Evolutionary conservation across 2,329 filamentous ascomycete genomes (phyloP).

Genomic region (Plectosphaerella cucumerina): DNA sequence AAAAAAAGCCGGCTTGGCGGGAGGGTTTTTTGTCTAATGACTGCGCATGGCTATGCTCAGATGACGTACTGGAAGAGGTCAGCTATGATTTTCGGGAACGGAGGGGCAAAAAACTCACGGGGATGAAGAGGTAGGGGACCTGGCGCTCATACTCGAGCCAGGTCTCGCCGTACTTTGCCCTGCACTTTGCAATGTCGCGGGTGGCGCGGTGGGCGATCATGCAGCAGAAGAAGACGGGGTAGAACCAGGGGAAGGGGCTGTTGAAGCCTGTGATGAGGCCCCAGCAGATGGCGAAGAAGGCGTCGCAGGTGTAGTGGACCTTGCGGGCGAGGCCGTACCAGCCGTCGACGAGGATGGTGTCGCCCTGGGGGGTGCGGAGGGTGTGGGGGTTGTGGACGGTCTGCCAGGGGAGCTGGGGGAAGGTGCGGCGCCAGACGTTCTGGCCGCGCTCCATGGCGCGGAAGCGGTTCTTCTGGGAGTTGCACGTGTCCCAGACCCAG

Average conservation of each 20-base stretch:
- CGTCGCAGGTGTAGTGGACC: slow-evolving; percentile 71
- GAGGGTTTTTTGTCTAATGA: neutral
- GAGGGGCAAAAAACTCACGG: slow-evolving; percentile 16
- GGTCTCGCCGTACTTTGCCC: slow-evolving; percentile 73
- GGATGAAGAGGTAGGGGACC: slow-evolving; percentile 79
- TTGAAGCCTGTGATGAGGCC: slow-evolving; percentile 76
- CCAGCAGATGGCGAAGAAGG: slow-evolving; percentile 75
- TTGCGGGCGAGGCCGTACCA: slow-evolving; percentile 57
- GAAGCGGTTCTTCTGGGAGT: slow-evolving; percentile 93
- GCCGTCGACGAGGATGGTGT: slow-evolving; percentile 76
- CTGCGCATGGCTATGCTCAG: slow-evolving; percentile 17
- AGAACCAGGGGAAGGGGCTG: slow-evolving; percentile 86
- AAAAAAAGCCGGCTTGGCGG: neutral
- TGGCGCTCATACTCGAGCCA: slow-evolving; percentile 77
- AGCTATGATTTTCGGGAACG: neutral
- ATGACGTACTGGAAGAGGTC: slow-evolving; percentile 32
- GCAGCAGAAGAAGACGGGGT: slow-evolving; percentile 71
- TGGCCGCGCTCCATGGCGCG: slow-evolving; percentile 74
- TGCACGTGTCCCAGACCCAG: slow-evolving; percentile 89
- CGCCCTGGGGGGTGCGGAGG: slow-evolving; percentile 69
- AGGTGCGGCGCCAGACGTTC: slow-evolving; percentile 66
- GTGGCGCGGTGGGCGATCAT: slow-evolving; percentile 79
- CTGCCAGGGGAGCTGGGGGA: slow-evolving; percentile 89
- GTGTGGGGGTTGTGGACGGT: slow-evolving; percentile 75
- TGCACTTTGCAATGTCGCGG: slow-evolving; percentile 72